Percentiles rank a stretch among this genome's conserved stretches.
Evolutionary conservation across 495 filamentous ascomycete species (phyloP).

Genomic region (Annulohypoxylon bovei): DNA sequence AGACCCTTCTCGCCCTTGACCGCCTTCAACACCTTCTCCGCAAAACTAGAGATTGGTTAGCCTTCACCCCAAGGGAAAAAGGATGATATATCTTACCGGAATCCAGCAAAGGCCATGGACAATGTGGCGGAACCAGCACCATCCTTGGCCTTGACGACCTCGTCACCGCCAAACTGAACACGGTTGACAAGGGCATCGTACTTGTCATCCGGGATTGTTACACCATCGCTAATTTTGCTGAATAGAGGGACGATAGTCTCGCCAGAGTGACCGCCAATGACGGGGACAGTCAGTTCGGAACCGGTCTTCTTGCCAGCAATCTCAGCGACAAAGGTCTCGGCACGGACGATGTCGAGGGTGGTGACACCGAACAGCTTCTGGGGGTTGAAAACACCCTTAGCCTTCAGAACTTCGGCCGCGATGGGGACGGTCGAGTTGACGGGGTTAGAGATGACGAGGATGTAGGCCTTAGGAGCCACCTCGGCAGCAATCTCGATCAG

Average conservation of each 20-base stretch:
- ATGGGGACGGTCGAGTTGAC: slow-evolving; percentile 99
- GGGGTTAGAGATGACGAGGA: slow-evolving; percentile 97
- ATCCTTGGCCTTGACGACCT: slow-evolving; percentile 98
- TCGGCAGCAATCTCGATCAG: slow-evolving; percentile 87
- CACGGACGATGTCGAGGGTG: slow-evolving; percentile 96
- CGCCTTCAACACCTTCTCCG: slow-evolving; percentile 92
- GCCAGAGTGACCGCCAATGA: slow-evolving; percentile 96
- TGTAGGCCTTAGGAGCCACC: slow-evolving; percentile 86
- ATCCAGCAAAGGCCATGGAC: slow-evolving; percentile 98
- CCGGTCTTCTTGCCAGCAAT: slow-evolving; percentile 84
- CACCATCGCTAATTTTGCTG: slow-evolving; percentile 83
- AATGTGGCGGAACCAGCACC: slow-evolving; percentile 94
- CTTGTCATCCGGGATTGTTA: slow-evolving; percentile 86
- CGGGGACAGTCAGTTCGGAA: slow-evolving; percentile 82
- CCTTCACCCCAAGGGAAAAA: background rate
- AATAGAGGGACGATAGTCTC: slow-evolving; percentile 98
- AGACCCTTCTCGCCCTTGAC: slow-evolving; percentile 87
- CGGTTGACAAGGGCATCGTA: slow-evolving; percentile 87
- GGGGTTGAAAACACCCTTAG: slow-evolving; percentile 89
- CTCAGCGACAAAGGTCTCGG: slow-evolving; percentile 93
- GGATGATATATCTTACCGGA: slow-evolving; percentile 66
- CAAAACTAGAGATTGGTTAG: slow-evolving; percentile 69
- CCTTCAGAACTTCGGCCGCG: slow-evolving; percentile 94
- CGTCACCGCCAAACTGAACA: slow-evolving; percentile 97
- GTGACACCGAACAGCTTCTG: slow-evolving; percentile 97